Base-by-base conservation (phyloP, 108 stramenopile species). In the Poteriospumella lacustris region DNA sequence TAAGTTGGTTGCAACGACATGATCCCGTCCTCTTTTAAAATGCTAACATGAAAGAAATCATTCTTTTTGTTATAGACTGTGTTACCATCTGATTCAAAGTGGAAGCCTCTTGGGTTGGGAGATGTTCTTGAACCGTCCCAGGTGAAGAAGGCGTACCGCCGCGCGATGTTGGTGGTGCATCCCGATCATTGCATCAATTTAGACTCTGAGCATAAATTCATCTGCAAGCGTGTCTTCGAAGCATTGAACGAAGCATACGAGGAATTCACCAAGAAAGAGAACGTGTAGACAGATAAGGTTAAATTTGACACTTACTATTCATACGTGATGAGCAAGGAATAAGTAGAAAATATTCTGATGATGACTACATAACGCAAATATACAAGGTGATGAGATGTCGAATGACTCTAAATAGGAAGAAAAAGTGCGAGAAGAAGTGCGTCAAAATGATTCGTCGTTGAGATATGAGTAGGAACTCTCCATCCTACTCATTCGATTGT, bases 91-190 rank as follows among this genome's bases (percentile, higher is more conserved):
- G 94, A 84, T 39, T 79, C 87, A 31, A 89, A 90, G 15, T 97
- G 96, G 96, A 95, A 96, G 75, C 84, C 84, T 2, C 75, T 96
- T n/a, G 87, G 79, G 19, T 85, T 97, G 82, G 96, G 93, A 59
- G 96, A 97, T 78, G 76, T 97, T 26, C 84, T 97, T 80, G 90
- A 95, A 67, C 91, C 93, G 58, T 70, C 76, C 9, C 94, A 94
- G 84, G 90, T 93, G 41, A 95, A 95, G 85, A 75, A 81, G 39
- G 83, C 86, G 41, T 98, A 92, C 85, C 86, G 87, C 75, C 93
- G 91, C 88, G 95, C 97, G 1, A 88, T 87, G 38, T 78, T 93
- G 28, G 92, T 96, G n/a, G 97, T 98, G 26, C 97, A 98, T 87
- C 95, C 95, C 2, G 87, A 95, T 81, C 95, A 96, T 83, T 91